Evolutionary conservation across 495 filamentous ascomycete species (phyloP).

Genomic region (Coniosporium apollinis): DNA sequence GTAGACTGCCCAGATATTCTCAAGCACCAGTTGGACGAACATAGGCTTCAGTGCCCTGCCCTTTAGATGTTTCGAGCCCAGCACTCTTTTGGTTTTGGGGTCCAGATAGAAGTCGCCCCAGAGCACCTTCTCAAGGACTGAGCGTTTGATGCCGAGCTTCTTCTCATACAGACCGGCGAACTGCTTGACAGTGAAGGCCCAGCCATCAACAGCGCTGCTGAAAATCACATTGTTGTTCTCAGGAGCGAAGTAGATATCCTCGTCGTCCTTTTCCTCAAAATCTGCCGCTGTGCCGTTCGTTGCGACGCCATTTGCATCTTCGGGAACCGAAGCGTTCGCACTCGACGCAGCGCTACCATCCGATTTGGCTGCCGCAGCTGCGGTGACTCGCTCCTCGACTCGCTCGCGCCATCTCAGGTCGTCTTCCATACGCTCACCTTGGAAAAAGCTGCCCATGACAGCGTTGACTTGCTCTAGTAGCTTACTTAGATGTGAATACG

Average conservation of each 20-base stretch:
- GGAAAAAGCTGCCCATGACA: conserved; percentile 92
- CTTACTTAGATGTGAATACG: conserved; percentile 77
- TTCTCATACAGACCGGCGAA: conserved; percentile 91
- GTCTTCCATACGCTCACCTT: conserved; percentile 97
- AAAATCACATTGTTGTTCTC: conserved; percentile 99
- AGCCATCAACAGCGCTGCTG: conserved; percentile 90
- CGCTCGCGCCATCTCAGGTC: conserved; percentile 91
- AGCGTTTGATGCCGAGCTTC: conserved; percentile 87
- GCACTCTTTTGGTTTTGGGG: conserved; percentile 87
- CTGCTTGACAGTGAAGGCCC: conserved; percentile 92
- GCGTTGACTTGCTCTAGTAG: conserved; percentile 92
- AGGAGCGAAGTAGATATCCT: conserved; percentile 94
- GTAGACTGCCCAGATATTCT: conserved; percentile 96
- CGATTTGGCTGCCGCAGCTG: conserved; percentile 32
- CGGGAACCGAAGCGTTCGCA: conserved; percentile 14
- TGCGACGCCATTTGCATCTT: conserved; percentile 27
- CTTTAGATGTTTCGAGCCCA: conserved; percentile 84
- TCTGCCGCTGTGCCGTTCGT: conserved; percentile 19
- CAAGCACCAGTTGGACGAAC: conserved; percentile 93
- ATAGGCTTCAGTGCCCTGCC: conserved; percentile 83
- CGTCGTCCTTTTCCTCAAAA: conserved; percentile 87
- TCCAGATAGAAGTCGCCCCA: conserved; percentile 98
- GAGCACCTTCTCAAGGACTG: conserved; percentile 80
- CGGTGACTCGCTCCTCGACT: conserved; percentile 64
- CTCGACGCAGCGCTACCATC: conserved; percentile 28